A percentile compares a stretch with the other conserved stretches of the same genome.
Evolutionary conservation across 805 yeast genomes (phyloP).

Genomic region (Starmerella scarabaei): DNA sequence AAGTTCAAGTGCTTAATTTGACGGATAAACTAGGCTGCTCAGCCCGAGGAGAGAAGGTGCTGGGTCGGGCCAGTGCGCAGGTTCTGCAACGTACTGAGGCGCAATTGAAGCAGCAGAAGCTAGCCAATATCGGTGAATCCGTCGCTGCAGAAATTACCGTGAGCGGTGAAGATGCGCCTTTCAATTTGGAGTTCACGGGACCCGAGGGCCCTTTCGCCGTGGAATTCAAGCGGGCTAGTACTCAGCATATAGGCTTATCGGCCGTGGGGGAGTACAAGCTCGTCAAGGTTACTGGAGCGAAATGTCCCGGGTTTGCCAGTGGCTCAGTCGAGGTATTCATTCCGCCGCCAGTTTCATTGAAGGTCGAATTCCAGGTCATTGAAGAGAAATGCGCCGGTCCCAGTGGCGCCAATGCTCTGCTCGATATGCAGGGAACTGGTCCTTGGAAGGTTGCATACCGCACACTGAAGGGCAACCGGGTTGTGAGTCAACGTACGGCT

Average conservation of each 20-base stretch:
- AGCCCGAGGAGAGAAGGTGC: neutral
- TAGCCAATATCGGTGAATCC: slow-evolving; percentile 1
- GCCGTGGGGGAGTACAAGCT: slow-evolving; percentile 57
- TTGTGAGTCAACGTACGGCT: slow-evolving; percentile 7
- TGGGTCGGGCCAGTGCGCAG: neutral
- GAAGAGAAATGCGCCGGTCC: slow-evolving; percentile 86
- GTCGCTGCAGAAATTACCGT: slow-evolving; percentile 13
- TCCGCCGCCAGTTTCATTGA: slow-evolving; percentile 42
- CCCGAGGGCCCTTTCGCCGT: slow-evolving; percentile 6
- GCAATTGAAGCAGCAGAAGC: neutral
- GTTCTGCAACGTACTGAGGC: neutral
- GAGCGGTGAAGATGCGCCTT: slow-evolving; percentile 35
- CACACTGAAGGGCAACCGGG: slow-evolving; percentile 31
- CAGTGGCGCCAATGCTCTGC: slow-evolving; percentile 65
- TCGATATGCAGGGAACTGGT: slow-evolving; percentile 59
- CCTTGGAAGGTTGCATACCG: slow-evolving; percentile 64
- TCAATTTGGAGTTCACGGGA: slow-evolving; percentile 25
- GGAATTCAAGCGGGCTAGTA: neutral
- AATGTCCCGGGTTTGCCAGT: slow-evolving; percentile 57
- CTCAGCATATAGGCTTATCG: neutral
- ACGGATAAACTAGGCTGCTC: neutral
- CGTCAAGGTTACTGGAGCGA: slow-evolving; percentile 40
- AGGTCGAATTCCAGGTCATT: slow-evolving; percentile 40
- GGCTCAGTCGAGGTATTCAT: slow-evolving; percentile 42
- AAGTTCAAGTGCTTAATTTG: neutral